These are phyloP conservation scores for Dipodascus geniculatus DNA, from an alignment of 805 yeast species.

Conservation along the genomic window DNA sequence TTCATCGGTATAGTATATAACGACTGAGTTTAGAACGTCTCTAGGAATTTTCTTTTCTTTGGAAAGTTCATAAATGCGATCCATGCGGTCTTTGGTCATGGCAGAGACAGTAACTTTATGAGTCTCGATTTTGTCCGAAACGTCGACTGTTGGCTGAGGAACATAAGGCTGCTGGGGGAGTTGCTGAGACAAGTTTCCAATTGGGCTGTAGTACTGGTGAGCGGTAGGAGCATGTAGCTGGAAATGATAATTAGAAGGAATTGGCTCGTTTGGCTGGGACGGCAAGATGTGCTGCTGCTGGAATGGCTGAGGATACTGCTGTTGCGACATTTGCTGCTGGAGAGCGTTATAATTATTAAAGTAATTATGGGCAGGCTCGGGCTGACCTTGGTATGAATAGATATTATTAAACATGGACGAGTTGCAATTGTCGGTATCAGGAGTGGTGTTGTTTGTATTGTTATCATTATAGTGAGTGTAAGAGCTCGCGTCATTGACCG, in stretches of 20 bases:
- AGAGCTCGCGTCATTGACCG: background rate
- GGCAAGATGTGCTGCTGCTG: background rate
- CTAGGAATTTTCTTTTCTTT: background rate
- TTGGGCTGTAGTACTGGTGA: background rate
- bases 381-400: background rate
- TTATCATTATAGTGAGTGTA: background rate
- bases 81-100: background rate
- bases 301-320: background rate
- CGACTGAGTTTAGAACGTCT: background rate
- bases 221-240: background rate
- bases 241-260: background rate
- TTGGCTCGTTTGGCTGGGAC: background rate
- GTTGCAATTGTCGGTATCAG: background rate
- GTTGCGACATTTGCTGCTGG: background rate
- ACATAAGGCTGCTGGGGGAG: background rate
- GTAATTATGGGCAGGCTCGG: background rate
- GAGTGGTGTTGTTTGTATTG: background rate
- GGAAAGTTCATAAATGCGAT: background rate
- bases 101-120: background rate
- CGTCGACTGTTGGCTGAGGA: background rate
- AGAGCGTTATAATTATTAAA: background rate
- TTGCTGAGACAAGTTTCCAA: background rate
- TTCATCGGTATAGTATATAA: background rate
- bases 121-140: background rate
- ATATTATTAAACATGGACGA: background rate